Evolutionary conservation across 2,329 filamentous ascomycete genomes (phyloP).

Genomic region (Blastomyces silverae): DNA sequence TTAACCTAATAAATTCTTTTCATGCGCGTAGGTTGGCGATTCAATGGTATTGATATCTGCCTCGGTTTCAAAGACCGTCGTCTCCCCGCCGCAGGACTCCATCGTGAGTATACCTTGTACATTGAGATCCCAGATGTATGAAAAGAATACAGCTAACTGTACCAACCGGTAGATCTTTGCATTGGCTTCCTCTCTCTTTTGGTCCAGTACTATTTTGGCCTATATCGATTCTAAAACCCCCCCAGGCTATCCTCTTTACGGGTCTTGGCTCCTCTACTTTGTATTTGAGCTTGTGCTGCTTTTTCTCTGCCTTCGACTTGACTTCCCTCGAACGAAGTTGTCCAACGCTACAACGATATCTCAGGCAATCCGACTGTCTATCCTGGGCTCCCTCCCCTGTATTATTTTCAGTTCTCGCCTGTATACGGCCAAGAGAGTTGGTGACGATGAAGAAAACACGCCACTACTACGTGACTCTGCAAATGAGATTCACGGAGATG

Average conservation of each 20-base stretch:
- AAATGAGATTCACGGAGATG: conserved; percentile 22
- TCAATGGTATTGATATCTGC: conserved; percentile 20
- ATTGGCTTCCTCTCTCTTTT: conserved; percentile 58
- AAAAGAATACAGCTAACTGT: not conserved
- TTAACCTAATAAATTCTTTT: not conserved
- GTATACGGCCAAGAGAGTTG: conserved; percentile 11
- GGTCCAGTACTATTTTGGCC: conserved; percentile 53
- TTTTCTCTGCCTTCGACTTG: conserved; percentile 33
- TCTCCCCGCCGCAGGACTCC: conserved; percentile 14
- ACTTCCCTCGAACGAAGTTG: conserved; percentile 22
- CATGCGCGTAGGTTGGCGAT: conserved; percentile 18
- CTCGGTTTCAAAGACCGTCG: conserved; percentile 9
- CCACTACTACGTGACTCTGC: conserved; percentile 22
- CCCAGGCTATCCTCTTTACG: conserved; percentile 58
- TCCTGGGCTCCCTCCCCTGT: conserved; percentile 21
- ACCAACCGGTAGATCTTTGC: conserved; percentile 45
- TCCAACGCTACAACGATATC: conserved; percentile 21
- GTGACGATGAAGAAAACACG: conserved; percentile 22
- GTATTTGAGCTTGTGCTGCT: conserved; percentile 50
- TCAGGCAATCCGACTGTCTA: conserved; percentile 20
- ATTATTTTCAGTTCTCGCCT: conserved; percentile 17
- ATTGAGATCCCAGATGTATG: not conserved
- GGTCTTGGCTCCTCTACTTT: conserved; percentile 55
- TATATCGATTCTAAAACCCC: conserved; percentile 48
- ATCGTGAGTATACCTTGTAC: conserved; percentile 20